Percentiles rank a stretch among this genome's conserved stretches.
phyloP scores from a whole-genome alignment of 495 filamentous ascomycete species.

The Hyaloscypha finlandica region DNA sequence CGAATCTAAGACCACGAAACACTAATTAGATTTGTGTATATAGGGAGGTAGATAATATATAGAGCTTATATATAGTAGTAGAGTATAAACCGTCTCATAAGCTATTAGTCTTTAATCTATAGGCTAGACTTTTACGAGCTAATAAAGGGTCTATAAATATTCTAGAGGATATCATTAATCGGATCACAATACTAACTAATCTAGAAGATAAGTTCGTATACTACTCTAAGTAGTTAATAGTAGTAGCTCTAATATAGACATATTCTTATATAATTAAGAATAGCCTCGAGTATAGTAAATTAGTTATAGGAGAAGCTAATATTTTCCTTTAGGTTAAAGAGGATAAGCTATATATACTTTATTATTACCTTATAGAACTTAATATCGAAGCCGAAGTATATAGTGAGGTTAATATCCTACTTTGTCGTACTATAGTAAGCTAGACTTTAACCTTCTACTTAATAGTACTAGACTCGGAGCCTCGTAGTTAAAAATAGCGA shows the following conservation, averaged over 20 bases:
- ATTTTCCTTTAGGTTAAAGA: constrained; percentile 33
- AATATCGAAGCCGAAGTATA: no score
- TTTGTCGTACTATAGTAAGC: no score
- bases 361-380: no score
- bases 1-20: constrained; percentile 9
- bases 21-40: constrained; percentile 29
- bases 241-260: constrained; percentile 32
- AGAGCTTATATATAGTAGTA: constrained; percentile 32
- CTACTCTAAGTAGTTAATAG: constrained; percentile 25
- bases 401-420: no score
- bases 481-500: no score
- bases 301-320: constrained; percentile 37
- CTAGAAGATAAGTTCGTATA: constrained; percentile 29
- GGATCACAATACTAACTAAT: constrained; percentile 27
- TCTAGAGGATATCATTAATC: constrained; percentile 26
- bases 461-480: no score
- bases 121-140: constrained; percentile 34
- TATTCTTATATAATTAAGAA: constrained; percentile 37
- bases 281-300: constrained; percentile 34
- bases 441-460: no score
- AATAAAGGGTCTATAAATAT: constrained; percentile 30
- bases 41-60: constrained; percentile 26
- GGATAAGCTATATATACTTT: no score
- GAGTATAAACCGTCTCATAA: constrained; percentile 43
- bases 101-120: constrained; percentile 35